Base-by-base conservation (phyloP, 2,329 filamentous ascomycete species). In the Pseudogymnoascus sp. region DNA sequence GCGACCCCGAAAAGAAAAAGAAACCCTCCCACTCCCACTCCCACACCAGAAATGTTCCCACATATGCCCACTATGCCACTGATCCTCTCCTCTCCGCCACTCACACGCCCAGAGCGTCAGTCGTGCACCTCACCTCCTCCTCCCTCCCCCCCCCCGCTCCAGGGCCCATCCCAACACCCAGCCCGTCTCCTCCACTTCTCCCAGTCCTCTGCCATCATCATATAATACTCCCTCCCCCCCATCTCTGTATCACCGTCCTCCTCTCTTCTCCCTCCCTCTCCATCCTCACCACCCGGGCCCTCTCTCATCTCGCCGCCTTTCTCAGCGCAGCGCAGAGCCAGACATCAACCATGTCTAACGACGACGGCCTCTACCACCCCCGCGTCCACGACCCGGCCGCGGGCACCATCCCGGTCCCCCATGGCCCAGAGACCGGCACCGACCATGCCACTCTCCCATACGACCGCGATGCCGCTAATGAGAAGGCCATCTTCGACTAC, bases 401-500 rank as follows among this genome's bases (percentile, higher is more conserved):
- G 50, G 35, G 71, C 65, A n/a, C 68, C 69, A 44, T 68, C 69
- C 56, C 65, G 63, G 65, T 65, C 37, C 72, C 72, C 60, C 71
- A 72, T 59, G 72, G 72, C 33, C 71, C 72, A 1, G 72, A 73
- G 59, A 73, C 70, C 0, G 71, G 72, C 10, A 38, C 33, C 63
- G 70, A 72, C 33, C 67, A 70, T 59, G 68, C 50, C 7, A 67
- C 66, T 1, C 62, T 68, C 46, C 67, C 65, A 4, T 60, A 62
- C 60, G 37, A 35, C 9, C 66, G 68, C 62, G 64, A 67, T 19
- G 38, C 64, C 2, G 60, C 62, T 5, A 62, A 65, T 64, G 86
- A 89, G 73, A 79, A 79, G 66, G 80, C 78, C 44, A 82, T 88
- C 70, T 96, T 97, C 79, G 83, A 88, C 70, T 85, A 88, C 68